Conservation (phyloP, 2,329 filamentous ascomycete genomes). For the Stachybotrys chartarum region DNA sequence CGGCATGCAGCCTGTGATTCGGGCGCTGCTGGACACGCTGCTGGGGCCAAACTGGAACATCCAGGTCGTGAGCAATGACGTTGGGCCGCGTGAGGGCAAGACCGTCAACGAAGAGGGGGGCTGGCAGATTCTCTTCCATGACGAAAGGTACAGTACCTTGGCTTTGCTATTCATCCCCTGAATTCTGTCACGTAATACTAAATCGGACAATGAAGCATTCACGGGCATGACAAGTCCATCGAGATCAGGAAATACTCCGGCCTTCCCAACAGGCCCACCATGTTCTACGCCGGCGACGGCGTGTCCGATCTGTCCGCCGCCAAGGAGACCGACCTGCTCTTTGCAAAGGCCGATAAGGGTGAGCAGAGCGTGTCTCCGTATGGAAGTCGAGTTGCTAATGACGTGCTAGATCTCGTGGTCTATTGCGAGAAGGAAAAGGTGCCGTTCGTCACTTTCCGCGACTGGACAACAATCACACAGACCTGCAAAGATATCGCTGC, state of each 20-base stretch:
- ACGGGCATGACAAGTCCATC: slow-evolving; percentile 95
- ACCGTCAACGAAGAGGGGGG: slow-evolving; percentile 71
- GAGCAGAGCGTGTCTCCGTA: slow-evolving; percentile 16
- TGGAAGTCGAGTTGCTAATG: slow-evolving; percentile 2
- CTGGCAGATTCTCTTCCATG: slow-evolving; percentile 84
- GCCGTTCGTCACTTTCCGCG: slow-evolving; percentile 80
- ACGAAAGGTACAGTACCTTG: slow-evolving; percentile 57
- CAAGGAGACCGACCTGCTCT: slow-evolving; percentile 85
- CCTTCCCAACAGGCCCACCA: slow-evolving; percentile 67
- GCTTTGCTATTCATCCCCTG: background rate
- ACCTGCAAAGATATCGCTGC: slow-evolving; percentile 72
- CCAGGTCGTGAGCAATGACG: slow-evolving; percentile 86
- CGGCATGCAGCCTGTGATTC: slow-evolving; percentile 90
- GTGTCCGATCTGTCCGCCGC: slow-evolving; percentile 90
- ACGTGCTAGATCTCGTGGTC: slow-evolving; percentile 63
- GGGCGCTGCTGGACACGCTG: slow-evolving; percentile 70
- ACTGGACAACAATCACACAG: slow-evolving; percentile 72
- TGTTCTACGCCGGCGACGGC: slow-evolving; percentile 94
- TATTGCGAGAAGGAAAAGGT: slow-evolving; percentile 81
- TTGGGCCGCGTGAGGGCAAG: slow-evolving; percentile 54
- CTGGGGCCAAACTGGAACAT: slow-evolving; percentile 75
- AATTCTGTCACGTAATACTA: slow-evolving; percentile 1
- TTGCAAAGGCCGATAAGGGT: slow-evolving; percentile 88
- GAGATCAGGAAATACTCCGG: slow-evolving; percentile 83
- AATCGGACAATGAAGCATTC: slow-evolving; percentile 44